A percentile compares a stretch with the other conserved stretches of the same genome.
Conservation (phyloP, 1,139 yeast genomes). For the Debaryomycetaceae sp. region DNA sequence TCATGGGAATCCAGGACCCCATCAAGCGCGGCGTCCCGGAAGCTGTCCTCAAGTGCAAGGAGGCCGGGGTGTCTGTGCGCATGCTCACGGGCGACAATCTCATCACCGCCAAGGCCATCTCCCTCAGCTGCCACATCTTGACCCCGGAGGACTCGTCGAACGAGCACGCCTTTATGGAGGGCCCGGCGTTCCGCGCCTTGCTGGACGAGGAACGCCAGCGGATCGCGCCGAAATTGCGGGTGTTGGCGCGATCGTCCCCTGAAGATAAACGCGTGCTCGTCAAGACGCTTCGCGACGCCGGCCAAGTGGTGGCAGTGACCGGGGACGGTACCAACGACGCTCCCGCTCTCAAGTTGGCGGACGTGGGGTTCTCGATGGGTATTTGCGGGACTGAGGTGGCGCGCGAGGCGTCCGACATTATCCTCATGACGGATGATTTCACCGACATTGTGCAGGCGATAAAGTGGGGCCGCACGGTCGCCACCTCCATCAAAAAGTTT, state of each 20-base stretch:
- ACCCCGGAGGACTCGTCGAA: conserved; percentile 40
- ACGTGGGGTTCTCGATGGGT: conserved; percentile 93
- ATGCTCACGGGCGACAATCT: conserved; percentile 98
- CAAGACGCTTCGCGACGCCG: conserved; percentile 64
- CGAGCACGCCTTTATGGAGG: conserved; percentile 74
- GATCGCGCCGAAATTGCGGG: conserved; percentile 64
- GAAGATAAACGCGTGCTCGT: conserved; percentile 88
- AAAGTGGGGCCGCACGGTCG: conserved; percentile 98
- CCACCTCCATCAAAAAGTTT: conserved; percentile 87
- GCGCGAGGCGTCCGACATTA: conserved; percentile 89
- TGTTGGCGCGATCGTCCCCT: conserved; percentile 89
- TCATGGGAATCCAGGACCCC: conserved; percentile 94
- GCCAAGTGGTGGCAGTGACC: conserved; percentile 95
- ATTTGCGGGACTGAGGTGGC: conserved; percentile 92
- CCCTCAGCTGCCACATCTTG: conserved; percentile 75
- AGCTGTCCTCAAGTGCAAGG: conserved; percentile 75
- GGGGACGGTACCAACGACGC: conserved; percentile 98
- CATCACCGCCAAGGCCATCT: conserved; percentile 83
- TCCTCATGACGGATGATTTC: conserved; percentile 91
- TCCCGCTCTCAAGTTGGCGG: conserved; percentile 86
- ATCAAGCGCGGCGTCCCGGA: conserved; percentile 81
- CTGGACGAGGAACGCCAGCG: conserved; percentile 43
- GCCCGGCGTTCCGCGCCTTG: conserved; percentile 74
- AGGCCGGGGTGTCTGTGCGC: conserved; percentile 88
- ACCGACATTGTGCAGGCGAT: conserved; percentile 95